Conservation (phyloP, 192 early-diverging fungal species). For the Chytriomyces confervae region DNA sequence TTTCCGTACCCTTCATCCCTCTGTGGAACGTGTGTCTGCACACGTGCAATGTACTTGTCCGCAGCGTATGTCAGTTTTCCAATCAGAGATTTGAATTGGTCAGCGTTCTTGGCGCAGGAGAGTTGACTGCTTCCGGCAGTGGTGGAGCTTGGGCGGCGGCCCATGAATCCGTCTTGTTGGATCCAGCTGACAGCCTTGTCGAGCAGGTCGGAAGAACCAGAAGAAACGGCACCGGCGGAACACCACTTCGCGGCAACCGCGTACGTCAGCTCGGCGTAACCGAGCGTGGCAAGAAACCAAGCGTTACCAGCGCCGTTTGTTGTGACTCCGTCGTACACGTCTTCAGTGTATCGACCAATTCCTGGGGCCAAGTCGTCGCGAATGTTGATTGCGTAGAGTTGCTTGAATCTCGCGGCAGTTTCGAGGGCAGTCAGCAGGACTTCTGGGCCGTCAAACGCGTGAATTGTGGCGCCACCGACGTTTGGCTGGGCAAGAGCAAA, state of each 20-base stretch:
- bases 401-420: conserved; percentile 31
- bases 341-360: conserved; percentile 78
- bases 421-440: conserved; percentile 9
- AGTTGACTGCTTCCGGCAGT: neutral
- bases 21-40: conserved; percentile 55
- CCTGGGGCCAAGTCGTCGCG: conserved; percentile 49
- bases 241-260: neutral
- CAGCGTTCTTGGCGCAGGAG: neutral
- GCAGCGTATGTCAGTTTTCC: conserved; percentile 35
- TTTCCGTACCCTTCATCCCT: neutral
- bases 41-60: conserved; percentile 64
- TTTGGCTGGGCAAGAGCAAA: neutral
- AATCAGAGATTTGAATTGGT: conserved; percentile 47
- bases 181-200: neutral
- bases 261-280: conserved; percentile 64
- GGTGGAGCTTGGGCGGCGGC: neutral
- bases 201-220: neutral
- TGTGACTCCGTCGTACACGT: conserved; percentile 72
- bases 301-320: conserved; percentile 65
- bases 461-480: neutral
- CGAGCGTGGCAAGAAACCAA: conserved; percentile 72
- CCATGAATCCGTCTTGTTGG: neutral
- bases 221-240: neutral
- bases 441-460: neutral
- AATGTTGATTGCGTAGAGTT: conserved; percentile 58